Conservation (phyloP, 2,329 filamentous ascomycete genomes). For the Phaeosphaeriaceae sp. region DNA sequence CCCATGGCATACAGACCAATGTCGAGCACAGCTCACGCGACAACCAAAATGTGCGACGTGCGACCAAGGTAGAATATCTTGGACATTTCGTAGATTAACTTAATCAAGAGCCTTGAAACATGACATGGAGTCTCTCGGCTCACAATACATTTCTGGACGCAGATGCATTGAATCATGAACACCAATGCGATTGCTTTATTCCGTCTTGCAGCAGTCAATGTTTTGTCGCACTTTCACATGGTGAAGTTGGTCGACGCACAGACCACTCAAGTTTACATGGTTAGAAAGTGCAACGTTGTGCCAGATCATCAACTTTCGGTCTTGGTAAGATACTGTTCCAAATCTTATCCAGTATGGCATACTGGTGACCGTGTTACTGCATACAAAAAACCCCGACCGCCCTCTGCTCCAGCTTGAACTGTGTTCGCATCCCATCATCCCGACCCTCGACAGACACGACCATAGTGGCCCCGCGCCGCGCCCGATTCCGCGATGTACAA, state of each 20-base stretch:
- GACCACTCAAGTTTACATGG: slow-evolving; percentile 15
- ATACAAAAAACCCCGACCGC: slow-evolving; percentile 16
- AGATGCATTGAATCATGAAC: too few relatives aligned
- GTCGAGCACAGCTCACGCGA: neutral
- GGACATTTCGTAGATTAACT: neutral
- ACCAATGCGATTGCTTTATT: neutral
- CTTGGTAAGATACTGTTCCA: slow-evolving; percentile 15
- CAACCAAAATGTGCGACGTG: neutral
- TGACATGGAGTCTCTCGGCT: neutral
- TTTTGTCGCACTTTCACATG: neutral
- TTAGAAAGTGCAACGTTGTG: slow-evolving; percentile 29
- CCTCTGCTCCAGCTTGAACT: slow-evolving; percentile 17
- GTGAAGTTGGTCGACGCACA: slow-evolving; percentile 10
- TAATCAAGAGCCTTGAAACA: neutral
- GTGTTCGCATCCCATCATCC: slow-evolving; percentile 20
- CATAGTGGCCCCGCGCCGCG: slow-evolving; percentile 34
- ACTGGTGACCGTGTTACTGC: slow-evolving; percentile 30
- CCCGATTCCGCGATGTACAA: slow-evolving; percentile 49
- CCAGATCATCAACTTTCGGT: slow-evolving; percentile 41
- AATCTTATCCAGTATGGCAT: slow-evolving; percentile 13
- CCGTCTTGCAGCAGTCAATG: neutral
- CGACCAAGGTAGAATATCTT: neutral
- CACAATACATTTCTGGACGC: neutral
- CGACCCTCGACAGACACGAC: slow-evolving; percentile 12
- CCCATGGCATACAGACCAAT: neutral